phyloP scores from a whole-genome alignment of 2,329 filamentous ascomycete genomes.

The Claviceps lovelessii region DNA sequence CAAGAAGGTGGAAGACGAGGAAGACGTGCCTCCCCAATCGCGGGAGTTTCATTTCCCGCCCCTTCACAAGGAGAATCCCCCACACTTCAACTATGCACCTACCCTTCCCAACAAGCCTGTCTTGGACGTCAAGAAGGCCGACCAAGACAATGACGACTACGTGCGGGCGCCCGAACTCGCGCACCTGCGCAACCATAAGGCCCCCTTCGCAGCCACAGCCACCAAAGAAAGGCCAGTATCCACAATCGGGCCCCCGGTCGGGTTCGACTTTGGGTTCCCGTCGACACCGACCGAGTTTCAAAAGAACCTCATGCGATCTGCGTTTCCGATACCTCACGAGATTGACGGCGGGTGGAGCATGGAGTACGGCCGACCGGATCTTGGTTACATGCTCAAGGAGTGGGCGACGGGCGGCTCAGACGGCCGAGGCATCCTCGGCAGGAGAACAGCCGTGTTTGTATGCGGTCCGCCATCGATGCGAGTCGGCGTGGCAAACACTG shows the following conservation, averaged over 20 bases:
- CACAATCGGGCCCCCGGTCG: constrained; percentile 44
- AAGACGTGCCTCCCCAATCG: constrained; percentile 11
- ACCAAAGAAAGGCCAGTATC: constrained; percentile 32
- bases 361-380: constrained; percentile 80
- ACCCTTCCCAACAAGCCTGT: constrained; percentile 10
- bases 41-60: constrained; percentile 45
- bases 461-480: constrained; percentile 82
- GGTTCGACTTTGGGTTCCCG: constrained; percentile 71
- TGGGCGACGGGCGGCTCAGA: constrained; percentile 59
- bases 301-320: constrained; percentile 80
- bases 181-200: constrained; percentile 36
- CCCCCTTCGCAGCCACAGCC: constrained; percentile 14
- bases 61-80: constrained; percentile 32
- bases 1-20: constrained; percentile 19
- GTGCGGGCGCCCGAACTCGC: constrained; percentile 40
- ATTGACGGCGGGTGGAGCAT: constrained; percentile 75
- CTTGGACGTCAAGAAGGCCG: constrained; percentile 12
- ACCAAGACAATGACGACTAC: constrained; percentile 13
- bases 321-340: constrained; percentile 57
- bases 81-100: constrained; percentile 47
- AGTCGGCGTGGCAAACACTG: constrained; percentile 72
- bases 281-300: constrained; percentile 76
- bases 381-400: constrained; percentile 73
- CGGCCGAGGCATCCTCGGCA: constrained; percentile 56
- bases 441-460: constrained; percentile 78